Evolutionary conservation across 163 green algal genomes (phyloP).

Genomic region (Chlamydomonas reinhardtii): DNA sequence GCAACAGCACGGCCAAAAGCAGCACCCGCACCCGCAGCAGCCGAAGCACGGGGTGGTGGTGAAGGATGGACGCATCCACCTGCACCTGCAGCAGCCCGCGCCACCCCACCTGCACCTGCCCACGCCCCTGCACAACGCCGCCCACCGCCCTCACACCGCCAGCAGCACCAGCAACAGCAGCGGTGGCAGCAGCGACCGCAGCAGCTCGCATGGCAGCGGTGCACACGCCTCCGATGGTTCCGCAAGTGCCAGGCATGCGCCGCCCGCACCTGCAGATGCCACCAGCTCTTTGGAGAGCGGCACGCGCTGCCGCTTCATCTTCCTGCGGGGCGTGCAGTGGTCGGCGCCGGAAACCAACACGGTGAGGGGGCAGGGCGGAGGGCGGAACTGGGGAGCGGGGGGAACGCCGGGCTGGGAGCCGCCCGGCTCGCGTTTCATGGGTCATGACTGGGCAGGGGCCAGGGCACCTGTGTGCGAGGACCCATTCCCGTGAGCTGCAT

Average conservation of each 20-base stretch:
- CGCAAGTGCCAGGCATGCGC: background rate
- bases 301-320: conserved; percentile 53
- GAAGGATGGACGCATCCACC: conserved; percentile 24
- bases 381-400: too few relatives aligned
- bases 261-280: too few relatives aligned
- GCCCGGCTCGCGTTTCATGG: too few relatives aligned
- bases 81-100: conserved; percentile 2
- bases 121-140: too few relatives aligned
- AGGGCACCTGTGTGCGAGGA: too few relatives aligned
- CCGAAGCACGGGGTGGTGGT: background rate
- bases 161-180: background rate
- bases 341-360: conserved; percentile 43
- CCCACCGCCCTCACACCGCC: too few relatives aligned
- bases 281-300: background rate
- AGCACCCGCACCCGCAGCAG: background rate
- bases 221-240: too few relatives aligned
- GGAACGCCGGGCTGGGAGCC: too few relatives aligned
- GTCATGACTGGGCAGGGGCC: too few relatives aligned
- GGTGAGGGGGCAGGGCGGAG: background rate
- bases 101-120: conserved; percentile 6
- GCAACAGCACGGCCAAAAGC: background rate
- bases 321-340: conserved; percentile 68
- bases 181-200: too few relatives aligned
- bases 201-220: background rate
- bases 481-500: too few relatives aligned